Percentiles rank a stretch among this genome's conserved stretches.
These are phyloP conservation scores for Thelonectria olida DNA, from an alignment of 2,329 filamentous ascomycete genomes.

Conservation along the genomic window DNA sequence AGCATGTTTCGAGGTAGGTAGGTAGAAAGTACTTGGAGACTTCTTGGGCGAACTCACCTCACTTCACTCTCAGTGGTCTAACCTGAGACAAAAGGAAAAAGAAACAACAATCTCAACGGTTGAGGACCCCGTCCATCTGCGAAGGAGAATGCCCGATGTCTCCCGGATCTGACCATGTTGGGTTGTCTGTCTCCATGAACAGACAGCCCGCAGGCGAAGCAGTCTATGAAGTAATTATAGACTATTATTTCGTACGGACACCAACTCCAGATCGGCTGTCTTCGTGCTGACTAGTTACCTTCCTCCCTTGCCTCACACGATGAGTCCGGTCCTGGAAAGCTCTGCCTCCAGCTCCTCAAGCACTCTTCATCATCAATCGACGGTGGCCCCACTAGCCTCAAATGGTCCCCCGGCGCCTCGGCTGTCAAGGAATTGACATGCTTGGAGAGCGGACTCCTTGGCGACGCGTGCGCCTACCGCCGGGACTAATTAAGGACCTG, in stretches of 20 bases:
- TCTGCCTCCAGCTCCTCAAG: slow-evolving; percentile 21
- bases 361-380: slow-evolving; percentile 19
- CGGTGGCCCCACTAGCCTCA: slow-evolving; percentile 23
- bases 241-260: too few relatives aligned
- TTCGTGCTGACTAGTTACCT: not conserved
- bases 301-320: not conserved
- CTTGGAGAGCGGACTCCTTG: slow-evolving; percentile 13
- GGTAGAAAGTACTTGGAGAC: not conserved
- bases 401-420: slow-evolving; percentile 14
- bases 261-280: not conserved
- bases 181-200: too few relatives aligned
- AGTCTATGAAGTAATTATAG: too few relatives aligned
- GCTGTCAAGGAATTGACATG: slow-evolving; percentile 21
- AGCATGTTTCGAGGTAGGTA: too few relatives aligned
- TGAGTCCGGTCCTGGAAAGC: slow-evolving; percentile 2
- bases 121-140: not conserved
- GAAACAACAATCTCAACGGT: not conserved
- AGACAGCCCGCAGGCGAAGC: too few relatives aligned
- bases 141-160: not conserved
- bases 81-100: not conserved
- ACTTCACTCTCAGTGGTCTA: not conserved
- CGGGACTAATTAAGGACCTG: slow-evolving; percentile 4
- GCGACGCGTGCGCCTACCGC: slow-evolving; percentile 22
- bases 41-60: not conserved
- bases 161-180: not conserved